Percentiles rank a stretch among this genome's conserved stretches.
Evolutionary conservation across 2,329 filamentous ascomycete species (phyloP).

Genomic region (Botrytis galanthina): DNA sequence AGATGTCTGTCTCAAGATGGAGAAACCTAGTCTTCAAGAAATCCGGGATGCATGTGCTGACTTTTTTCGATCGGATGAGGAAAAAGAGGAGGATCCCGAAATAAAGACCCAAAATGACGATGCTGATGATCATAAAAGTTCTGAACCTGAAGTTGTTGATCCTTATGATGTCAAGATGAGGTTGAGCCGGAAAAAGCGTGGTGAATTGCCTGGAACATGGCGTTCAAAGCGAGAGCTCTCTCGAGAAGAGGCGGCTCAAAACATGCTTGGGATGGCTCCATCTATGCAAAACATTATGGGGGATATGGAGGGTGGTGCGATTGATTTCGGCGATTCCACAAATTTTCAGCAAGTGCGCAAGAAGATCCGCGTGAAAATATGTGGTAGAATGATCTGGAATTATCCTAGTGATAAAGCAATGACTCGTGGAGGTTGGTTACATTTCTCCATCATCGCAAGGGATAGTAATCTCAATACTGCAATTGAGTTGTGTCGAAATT

Average conservation of each 20-base stretch:
- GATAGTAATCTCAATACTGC: conserved; percentile 46
- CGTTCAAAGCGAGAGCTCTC: conserved; percentile 31
- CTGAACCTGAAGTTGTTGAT: conserved; percentile 12
- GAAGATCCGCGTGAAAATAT: conserved; percentile 45
- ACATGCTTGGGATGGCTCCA: conserved; percentile 34
- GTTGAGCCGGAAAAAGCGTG: background rate
- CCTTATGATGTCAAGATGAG: conserved; percentile 12
- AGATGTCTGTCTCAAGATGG: conserved; percentile 48
- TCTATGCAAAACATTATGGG: conserved; percentile 30
- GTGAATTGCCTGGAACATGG: conserved; percentile 33
- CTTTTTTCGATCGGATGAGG: conserved; percentile 43
- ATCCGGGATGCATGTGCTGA: conserved; percentile 52
- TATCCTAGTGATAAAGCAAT: conserved; percentile 49
- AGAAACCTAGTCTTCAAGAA: conserved; percentile 48
- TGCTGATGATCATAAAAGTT: background rate
- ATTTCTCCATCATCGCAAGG: conserved; percentile 51
- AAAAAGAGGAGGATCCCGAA: conserved; percentile 39
- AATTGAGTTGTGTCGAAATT: conserved; percentile 48
- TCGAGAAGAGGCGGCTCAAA: conserved; percentile 25
- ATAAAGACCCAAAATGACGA: conserved; percentile 29
- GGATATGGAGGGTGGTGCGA: conserved; percentile 29
- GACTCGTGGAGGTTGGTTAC: conserved; percentile 49
- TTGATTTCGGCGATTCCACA: conserved; percentile 40
- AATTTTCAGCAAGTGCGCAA: conserved; percentile 40
- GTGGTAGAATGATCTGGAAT: conserved; percentile 50